Base-by-base conservation (phyloP, 306 rosid species). In the Sicyos edulis region DNA sequence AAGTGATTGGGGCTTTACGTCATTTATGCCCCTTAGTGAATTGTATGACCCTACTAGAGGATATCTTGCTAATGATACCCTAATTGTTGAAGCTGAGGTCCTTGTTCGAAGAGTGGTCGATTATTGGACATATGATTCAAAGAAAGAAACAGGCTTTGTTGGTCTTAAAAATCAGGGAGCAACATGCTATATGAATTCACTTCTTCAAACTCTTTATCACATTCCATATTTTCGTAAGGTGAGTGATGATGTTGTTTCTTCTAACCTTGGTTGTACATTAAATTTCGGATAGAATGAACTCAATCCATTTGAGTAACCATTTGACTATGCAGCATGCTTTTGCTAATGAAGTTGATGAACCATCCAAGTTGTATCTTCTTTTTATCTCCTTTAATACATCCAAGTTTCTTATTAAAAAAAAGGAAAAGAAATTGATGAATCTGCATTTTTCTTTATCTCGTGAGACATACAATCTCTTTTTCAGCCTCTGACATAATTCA, bases 1-100 rank as follows among this genome's bases (percentile, higher is more conserved):
- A 86, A 88, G 96, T 83, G 96, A 91, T 82, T 91, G 96, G 96
- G 96, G 96, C 78, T 91, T 91, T 82, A 88, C 96, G 29, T 88
- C 96, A 75, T 91, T 91, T 76, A 91, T 91, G 96, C 90, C 95
- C 21, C 96, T 91, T 22, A 83, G 92, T 59, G 96, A 91, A 77
- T 60, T 91, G 67, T 91, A 91, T 52, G 96, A 91, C 77, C 92
- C 96, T 60, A 78, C 71, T 61, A 85, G 90, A 82, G 95, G 95
- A 67, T 91, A 86, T 82, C 95, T 91, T 69, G 74, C 88, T 78
- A 86, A 88, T 76, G 96, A 88, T 75, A 80, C 90, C 20, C 77
- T 88, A 70, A 42, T 86, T 75, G 73, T 91, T 78, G 96, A 91
- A 82, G 96, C 96, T 0, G 96, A 88, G 83, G 96, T 91, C 79